phyloP scores from a whole-genome alignment of 495 filamentous ascomycete species.

The Aspergillus indologenus region DNA sequence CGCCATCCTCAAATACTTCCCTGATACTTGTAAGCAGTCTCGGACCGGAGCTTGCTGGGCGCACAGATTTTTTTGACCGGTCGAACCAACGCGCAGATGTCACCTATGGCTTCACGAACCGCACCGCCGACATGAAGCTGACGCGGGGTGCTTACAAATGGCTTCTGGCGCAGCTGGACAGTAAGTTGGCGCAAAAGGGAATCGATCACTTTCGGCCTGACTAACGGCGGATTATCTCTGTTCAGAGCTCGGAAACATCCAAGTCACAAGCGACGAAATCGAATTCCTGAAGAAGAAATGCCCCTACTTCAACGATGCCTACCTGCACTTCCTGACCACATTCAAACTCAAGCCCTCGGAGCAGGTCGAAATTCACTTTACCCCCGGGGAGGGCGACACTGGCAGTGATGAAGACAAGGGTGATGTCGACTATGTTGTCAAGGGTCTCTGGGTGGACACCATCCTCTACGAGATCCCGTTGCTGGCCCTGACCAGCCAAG shows the following conservation, averaged over 20 bases:
- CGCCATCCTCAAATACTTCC: slow-evolving; percentile 86
- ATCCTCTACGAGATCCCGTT: slow-evolving; percentile 98
- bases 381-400: slow-evolving; percentile 55
- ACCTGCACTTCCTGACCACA: slow-evolving; percentile 73
- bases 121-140: slow-evolving; percentile 89
- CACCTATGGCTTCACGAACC: slow-evolving; percentile 90
- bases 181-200: slow-evolving; percentile 47
- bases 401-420: slow-evolving; percentile 69
- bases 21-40: slow-evolving; percentile 63
- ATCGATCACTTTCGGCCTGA: background rate
- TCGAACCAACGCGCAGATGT: slow-evolving; percentile 50
- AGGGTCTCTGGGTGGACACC: slow-evolving; percentile 87
- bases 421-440: slow-evolving; percentile 66
- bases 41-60: background rate
- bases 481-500: slow-evolving; percentile 85
- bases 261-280: slow-evolving; percentile 72
- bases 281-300: slow-evolving; percentile 74
- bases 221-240: background rate
- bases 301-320: slow-evolving; percentile 72
- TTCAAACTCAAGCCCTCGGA: slow-evolving; percentile 78
- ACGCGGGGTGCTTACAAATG: slow-evolving; percentile 78
- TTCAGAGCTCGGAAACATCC: slow-evolving; percentile 73
- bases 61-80: background rate
- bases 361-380: slow-evolving; percentile 72
- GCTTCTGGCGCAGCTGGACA: slow-evolving; percentile 77